Base-by-base conservation (phyloP, 163 green algal genomes). In the Botryococcus braunii region DNA sequence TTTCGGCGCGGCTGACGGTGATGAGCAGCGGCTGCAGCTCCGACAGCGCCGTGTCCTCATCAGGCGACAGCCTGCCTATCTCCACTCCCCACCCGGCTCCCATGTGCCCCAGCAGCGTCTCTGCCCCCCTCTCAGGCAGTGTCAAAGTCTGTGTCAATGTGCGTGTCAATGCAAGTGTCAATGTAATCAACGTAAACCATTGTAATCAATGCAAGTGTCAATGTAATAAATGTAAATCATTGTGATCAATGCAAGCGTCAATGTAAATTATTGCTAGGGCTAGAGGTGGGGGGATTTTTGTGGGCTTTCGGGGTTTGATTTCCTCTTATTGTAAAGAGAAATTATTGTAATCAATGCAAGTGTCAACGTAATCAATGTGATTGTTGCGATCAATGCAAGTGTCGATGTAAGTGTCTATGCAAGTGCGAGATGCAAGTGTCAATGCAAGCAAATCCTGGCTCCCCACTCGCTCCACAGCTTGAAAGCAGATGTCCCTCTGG, bases 1-100 rank as follows among this genome's bases (percentile, higher is more conserved):
- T n/a, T n/a, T n/a, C n/a, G n/a, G 43, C 43, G 13, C 2, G 9
- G n/a, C 25, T 2, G n/a, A 43, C 70, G 43, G 68, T 17, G 8
- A 70, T 27, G 46, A 76, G 47, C 17, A 77, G 32, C 11, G 73
- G 69, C 49, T 79, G 73, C 63, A 79, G 50, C 21, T 64, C 48
- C 3, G 68, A 62, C 32, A 17, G 17, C 21, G 62, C 62, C 67
- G 73, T 78, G 65, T 78, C 73, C 9, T 62, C 37, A 13, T 65
- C 62, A 1, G 67, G 69, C 7, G 77, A 74, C 35, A 79, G 39
- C n/a, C 35, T 39, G 48, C 70, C 34, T n/a, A 84, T 50, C n/a
- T 11, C 41, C 11, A 82, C 49, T 4, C 17, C 31, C 77, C 77
- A 84, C 0, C 62, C 71, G 21, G 2, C 31, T 6, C 50, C 43